Base-by-base conservation (phyloP, 495 filamentous ascomycete species). In the Neurospora sp. region DNA sequence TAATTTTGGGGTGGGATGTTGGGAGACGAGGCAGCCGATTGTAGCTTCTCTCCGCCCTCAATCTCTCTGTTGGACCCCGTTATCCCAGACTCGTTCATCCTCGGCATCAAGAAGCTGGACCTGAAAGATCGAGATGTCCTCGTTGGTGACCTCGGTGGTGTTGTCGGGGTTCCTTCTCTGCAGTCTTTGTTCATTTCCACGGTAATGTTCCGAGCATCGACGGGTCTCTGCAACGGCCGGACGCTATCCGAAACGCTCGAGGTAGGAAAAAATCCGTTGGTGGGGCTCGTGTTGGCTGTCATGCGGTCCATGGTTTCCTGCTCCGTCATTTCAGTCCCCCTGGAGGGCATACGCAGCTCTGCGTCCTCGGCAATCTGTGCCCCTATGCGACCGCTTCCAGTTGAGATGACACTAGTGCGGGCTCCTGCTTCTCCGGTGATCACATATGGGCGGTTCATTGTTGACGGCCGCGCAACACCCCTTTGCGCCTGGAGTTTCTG, bases 401-500 rank as follows among this genome's bases (percentile, higher is more conserved):
- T 86, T 77, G 80, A 90, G 41, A 77, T 85, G 83, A 74, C 81
- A 78, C 76, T 87, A 76, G 81, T 89, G 82, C 79, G 81, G 74
- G 76, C 82, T 70, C 74, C 20, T 81, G 81, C 20, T 84, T 82
- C 10, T 78, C 78, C 61, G 82, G 72, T 71, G 3, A 77, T 68
- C 72, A 79, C 71, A 53, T 82, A 74, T 69, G 79, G 82, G 71
- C 84, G 80, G 20, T 74, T 79, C 73, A 79, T 78, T 14, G 81
- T 81, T 9, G 79, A 71, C 9, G 84, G 82, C 41, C 85, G 79
- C 14, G 81, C 74, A 22, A 87, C 85, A 68, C 89, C 90, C 78
- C 96, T 86, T 79, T 98, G 96, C 70, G 94, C 94, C 81, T 99
- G 96, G 69, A 98, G 85, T 78, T 93, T 89, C 81, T 98, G 94